A percentile compares a stretch with the other conserved stretches of the same genome.
These are phyloP conservation scores for Aegilops sharonensis DNA, from an alignment of 176 grass and related monocot species.

Conservation along the genomic window DNA sequence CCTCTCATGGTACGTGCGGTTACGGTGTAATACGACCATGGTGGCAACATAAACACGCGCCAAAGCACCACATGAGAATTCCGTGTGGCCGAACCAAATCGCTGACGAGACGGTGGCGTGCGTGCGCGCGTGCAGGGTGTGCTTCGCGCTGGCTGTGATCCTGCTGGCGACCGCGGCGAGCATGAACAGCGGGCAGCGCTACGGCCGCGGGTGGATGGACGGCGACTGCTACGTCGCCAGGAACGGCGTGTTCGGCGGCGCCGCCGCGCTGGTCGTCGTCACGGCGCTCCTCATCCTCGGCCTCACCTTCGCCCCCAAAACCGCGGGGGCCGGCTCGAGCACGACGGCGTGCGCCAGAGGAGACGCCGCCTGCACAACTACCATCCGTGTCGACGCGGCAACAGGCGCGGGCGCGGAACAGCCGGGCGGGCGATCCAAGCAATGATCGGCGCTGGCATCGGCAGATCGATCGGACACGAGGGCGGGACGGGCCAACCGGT, in stretches of 20 bases:
- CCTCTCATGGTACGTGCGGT: slow-evolving; percentile 55
- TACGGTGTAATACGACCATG: neutral
- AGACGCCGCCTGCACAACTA: neutral
- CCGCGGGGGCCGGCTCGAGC: neutral
- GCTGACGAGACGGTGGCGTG: neutral
- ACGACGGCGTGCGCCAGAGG: neutral
- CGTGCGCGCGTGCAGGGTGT: slow-evolving; percentile 38
- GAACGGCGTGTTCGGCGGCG: slow-evolving; percentile 63
- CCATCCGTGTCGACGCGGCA: neutral
- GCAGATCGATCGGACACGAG: neutral
- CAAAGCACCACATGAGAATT: neutral
- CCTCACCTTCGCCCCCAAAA: slow-evolving; percentile 31
- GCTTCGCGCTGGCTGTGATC: slow-evolving; percentile 52
- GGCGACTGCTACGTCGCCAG: slow-evolving; percentile 82
- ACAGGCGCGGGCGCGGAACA: slow-evolving; percentile 1
- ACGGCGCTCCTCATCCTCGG: slow-evolving; percentile 47
- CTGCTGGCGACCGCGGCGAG: slow-evolving; percentile 64
- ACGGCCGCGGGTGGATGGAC: slow-evolving; percentile 90
- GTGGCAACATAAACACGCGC: neutral
- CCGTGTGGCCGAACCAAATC: neutral
- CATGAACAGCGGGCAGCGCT: slow-evolving; percentile 84
- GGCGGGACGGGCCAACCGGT: slow-evolving; percentile 26
- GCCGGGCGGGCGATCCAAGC: slow-evolving; percentile 33
- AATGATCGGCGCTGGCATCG: slow-evolving; percentile 20
- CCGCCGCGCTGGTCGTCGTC: slow-evolving; percentile 40